A percentile compares a stretch with the other conserved stretches of the same genome.
These are phyloP conservation scores for Lentinula lateritia DNA, from an alignment of 768 basidiomycete genomes.

Conservation along the genomic window DNA sequence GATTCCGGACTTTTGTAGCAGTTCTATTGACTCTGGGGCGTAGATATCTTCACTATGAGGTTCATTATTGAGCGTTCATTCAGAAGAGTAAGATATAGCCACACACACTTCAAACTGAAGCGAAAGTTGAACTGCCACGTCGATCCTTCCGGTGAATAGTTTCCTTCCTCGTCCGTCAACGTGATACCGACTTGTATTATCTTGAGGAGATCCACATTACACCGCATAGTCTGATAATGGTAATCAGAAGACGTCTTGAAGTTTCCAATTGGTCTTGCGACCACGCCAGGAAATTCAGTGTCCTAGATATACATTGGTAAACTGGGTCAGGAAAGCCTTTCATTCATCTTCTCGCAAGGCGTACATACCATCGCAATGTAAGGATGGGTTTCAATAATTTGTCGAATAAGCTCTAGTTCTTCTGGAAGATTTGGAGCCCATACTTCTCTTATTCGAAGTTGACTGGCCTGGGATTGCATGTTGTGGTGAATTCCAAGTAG, in stretches of 20 bases:
- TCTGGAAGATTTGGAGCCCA: conserved; percentile 91
- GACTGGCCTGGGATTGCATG: conserved; percentile 2
- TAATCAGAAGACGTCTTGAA: conserved; percentile 98
- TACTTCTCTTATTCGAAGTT: conserved; percentile 82
- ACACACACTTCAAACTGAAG: conserved; percentile 78
- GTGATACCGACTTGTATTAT: conserved; percentile 98
- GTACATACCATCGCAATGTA: conserved; percentile 82
- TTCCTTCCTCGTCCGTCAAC: conserved; percentile 89
- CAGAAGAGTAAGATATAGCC: background rate
- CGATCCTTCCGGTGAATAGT: conserved; percentile 81
- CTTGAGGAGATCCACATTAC: conserved; percentile 96
- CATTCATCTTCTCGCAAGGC: background rate
- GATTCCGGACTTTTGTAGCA: conserved; percentile 91
- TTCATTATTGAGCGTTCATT: conserved; percentile 9
- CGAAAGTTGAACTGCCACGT: conserved; percentile 99
- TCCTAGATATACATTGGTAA: conserved; percentile 50
- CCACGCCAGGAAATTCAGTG: conserved; percentile 98
- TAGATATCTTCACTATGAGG: conserved; percentile 90
- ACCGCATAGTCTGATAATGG: conserved; percentile 99
- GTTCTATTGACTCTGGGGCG: conserved; percentile 94
- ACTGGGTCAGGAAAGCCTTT: background rate
- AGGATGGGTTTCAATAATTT: conserved; percentile 84
- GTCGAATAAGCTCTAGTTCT: conserved; percentile 87
- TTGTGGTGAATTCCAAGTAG: background rate
- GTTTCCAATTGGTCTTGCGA: conserved; percentile 92